Evolutionary conservation across 768 basidiomycete species (phyloP), one percentile per base, ranked within the genome.

Genomic region (Terana coerulea): DNA sequence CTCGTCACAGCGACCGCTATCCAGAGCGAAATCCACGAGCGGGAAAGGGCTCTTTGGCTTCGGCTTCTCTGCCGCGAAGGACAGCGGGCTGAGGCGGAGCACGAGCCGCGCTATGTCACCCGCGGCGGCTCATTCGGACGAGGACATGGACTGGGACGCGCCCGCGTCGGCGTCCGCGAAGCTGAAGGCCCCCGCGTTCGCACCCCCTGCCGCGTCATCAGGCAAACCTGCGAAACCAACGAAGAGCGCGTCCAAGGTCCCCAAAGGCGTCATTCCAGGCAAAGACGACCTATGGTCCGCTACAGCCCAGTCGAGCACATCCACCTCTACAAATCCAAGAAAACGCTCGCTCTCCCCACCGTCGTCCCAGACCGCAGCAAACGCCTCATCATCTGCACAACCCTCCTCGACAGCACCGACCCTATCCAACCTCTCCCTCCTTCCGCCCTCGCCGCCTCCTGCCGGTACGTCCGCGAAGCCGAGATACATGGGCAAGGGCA

Each of bases 361-460:
- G 3, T 53, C 61, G 26, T 60, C 49, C 33, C 67, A 61, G 19
- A 47, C 67, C n/a, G 69, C 75, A n/a, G 51, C 51, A 30, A 83
- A 81, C 64, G 77, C 76, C 53, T 37, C 72, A 28, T n/a, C n/a
- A n/a, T n/a, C 57, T 76, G 26, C 68, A 72, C 14, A 10, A 35
- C 36, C 21, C 45, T 44, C 31, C 33, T 41, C 49, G 35, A 49
- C 58, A 29, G 57, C 49, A 25, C 46, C 49, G 22, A 54, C 31
- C 41, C 64, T 42, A 62, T 61, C 43, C n/a, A 21, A 29, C 5
- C 45, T 46, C 29, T 33, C 45, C 14, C 67, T 59, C 64, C 75
- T 87, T 42, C 63, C 88, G 47, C 84, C 85, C 6, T 86, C 86
- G 15, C 86, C 88, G 15, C 87, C 87, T n/a, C 81, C 84, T 3